Evolutionary conservation across 2,329 filamentous ascomycete genomes (phyloP).

Genomic region (Triangularia verruculosa): DNA sequence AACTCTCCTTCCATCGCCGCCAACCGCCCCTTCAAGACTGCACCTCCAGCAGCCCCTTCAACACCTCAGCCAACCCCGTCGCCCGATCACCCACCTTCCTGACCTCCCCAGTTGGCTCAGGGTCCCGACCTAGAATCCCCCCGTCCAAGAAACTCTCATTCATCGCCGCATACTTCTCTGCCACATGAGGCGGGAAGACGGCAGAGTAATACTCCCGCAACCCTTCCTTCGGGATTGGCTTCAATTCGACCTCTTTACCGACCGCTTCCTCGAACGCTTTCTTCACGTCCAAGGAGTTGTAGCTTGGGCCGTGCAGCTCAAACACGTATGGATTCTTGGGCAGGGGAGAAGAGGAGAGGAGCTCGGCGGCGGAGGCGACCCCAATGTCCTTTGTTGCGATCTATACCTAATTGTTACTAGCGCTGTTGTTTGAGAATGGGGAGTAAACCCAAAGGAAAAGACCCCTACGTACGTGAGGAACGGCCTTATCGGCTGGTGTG

Average conservation of each 20-base stretch:
- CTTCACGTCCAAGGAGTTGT: slow-evolving; percentile 33
- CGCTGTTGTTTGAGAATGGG: too few relatives aligned
- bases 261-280: slow-evolving; percentile 30
- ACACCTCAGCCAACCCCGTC: slow-evolving; percentile 22
- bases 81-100: slow-evolving; percentile 16
- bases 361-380: slow-evolving; percentile 14
- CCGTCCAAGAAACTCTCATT: slow-evolving; percentile 20
- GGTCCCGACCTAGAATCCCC: slow-evolving; percentile 19
- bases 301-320: slow-evolving; percentile 34
- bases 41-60: slow-evolving; percentile 8
- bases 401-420: too few relatives aligned
- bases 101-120: slow-evolving; percentile 11
- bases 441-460: too few relatives aligned
- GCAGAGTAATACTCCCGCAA: slow-evolving; percentile 20
- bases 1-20: too few relatives aligned
- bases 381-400: slow-evolving; percentile 29
- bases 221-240: slow-evolving; percentile 19
- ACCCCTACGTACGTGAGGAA: too few relatives aligned
- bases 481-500: slow-evolving; percentile 33
- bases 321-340: slow-evolving; percentile 29
- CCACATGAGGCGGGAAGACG: slow-evolving; percentile 19
- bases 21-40: too few relatives aligned
- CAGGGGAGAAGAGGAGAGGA: slow-evolving; percentile 18
- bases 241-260: slow-evolving; percentile 29
- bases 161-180: slow-evolving; percentile 22